These are phyloP conservation scores for Pisolithus albus DNA, from an alignment of 768 basidiomycete species.

Conservation along the genomic window DNA sequence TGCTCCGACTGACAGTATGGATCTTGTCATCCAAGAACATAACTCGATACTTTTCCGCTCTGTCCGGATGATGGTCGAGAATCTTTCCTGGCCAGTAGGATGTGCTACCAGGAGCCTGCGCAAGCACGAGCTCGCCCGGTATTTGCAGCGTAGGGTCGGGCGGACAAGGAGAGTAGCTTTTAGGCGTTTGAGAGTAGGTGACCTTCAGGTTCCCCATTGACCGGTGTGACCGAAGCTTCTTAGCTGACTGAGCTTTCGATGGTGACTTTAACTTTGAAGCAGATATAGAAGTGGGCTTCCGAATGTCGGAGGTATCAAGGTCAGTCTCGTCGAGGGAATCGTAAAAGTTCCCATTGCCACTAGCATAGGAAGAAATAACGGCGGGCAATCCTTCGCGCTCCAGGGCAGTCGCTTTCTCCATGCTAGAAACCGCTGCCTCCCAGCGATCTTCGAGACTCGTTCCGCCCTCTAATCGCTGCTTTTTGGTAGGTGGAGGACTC, in stretches of 20 bases:
- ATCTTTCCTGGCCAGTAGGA: constrained; percentile 67
- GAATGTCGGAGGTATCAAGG: constrained; percentile 9
- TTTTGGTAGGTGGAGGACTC: constrained; percentile 39
- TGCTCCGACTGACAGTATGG: constrained; percentile 36
- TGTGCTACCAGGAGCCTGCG: constrained; percentile 27
- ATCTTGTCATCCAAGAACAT: constrained; percentile 51
- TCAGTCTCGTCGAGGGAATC: constrained; percentile 25
- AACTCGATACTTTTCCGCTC: constrained; percentile 45
- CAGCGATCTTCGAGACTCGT: constrained; percentile 33
- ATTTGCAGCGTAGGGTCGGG: constrained; percentile 47
- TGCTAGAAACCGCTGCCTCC: constrained; percentile 40
- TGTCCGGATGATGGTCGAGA: constrained; percentile 37
- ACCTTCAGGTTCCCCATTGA: constrained; percentile 14
- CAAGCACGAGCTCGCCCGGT: constrained; percentile 64
- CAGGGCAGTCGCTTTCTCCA: constrained; percentile 37
- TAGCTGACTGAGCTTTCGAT: constrained; percentile 8
- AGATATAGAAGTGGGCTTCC: not conserved
- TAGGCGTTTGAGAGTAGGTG: constrained; percentile 4
- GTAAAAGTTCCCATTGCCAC: constrained; percentile 13
- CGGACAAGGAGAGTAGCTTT: constrained; percentile 34
- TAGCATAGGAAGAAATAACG: constrained; percentile 26
- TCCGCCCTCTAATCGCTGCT: constrained; percentile 30
- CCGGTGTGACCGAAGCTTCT: constrained; percentile 10
- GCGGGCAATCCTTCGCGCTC: constrained; percentile 46
- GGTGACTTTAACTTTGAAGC: not conserved